Conservation (phyloP, 768 basidiomycete genomes). For the Lactarius sanguifluus region DNA sequence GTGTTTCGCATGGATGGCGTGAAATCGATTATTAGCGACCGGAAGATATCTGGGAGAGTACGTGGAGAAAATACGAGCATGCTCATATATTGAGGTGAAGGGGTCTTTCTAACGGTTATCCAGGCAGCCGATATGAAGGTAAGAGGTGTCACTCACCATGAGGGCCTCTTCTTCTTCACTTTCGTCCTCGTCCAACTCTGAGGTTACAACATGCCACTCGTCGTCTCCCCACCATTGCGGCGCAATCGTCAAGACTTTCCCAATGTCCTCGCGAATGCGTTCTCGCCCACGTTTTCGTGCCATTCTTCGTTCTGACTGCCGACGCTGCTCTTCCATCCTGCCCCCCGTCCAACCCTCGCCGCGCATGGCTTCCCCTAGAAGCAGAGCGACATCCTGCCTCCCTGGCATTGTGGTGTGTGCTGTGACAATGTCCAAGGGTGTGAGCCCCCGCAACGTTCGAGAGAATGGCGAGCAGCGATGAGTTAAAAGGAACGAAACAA, state of each 20-base stretch:
- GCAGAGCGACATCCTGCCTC: constrained; percentile 79
- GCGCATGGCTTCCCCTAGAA: constrained; percentile 88
- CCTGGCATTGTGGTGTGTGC: constrained; percentile 80
- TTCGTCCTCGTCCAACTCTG: constrained; percentile 44
- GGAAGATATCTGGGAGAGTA: constrained; percentile 73
- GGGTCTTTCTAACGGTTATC: constrained; percentile 50
- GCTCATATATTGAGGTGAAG: constrained; percentile 69
- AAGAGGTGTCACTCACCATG: constrained; percentile 41
- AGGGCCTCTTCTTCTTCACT: constrained; percentile 51
- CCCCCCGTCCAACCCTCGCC: constrained; percentile 80
- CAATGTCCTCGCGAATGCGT: constrained; percentile 58
- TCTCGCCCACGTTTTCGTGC: constrained; percentile 55
- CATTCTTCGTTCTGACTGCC: constrained; percentile 54
- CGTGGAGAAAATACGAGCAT: constrained; percentile 94
- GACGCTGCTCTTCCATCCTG: constrained; percentile 67
- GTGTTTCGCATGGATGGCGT: constrained; percentile 68
- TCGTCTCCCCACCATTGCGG: constrained; percentile 65
- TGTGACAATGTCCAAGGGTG: constrained; percentile 86
- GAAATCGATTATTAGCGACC: constrained; percentile 77
- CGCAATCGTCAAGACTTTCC: constrained; percentile 54
- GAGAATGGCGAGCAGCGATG: constrained; percentile 85
- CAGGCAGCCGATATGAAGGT: neutral
- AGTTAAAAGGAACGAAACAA: constrained; percentile 90
- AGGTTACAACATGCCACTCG: constrained; percentile 35
- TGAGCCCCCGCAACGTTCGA: constrained; percentile 74